phyloP scores from a whole-genome alignment of 441 rosid genomes.

The Gossypium schwendimanii region DNA sequence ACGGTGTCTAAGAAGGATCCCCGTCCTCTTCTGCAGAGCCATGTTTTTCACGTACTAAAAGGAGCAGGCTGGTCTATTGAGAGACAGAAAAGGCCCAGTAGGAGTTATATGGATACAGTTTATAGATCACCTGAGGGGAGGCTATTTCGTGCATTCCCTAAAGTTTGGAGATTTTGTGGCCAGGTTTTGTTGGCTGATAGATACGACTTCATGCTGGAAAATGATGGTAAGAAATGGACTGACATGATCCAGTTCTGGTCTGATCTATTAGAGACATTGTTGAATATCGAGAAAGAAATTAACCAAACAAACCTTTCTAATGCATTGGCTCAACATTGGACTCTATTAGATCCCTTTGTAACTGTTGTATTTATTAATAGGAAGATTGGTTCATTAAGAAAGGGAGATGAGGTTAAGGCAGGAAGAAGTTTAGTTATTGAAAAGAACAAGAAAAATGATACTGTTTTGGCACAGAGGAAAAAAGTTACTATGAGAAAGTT shows the following conservation, averaged over 20 bases:
- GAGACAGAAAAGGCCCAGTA: slow-evolving; percentile 51
- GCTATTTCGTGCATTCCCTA: slow-evolving; percentile 60
- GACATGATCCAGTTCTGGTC: slow-evolving; percentile 62
- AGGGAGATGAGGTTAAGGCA: slow-evolving; percentile 63
- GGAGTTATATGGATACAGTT: slow-evolving; percentile 43
- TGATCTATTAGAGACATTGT: slow-evolving; percentile 50
- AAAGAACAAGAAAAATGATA: slow-evolving; percentile 23
- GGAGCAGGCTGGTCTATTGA: slow-evolving; percentile 62
- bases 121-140: slow-evolving; percentile 65
- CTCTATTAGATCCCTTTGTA: slow-evolving; percentile 81
- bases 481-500: slow-evolving; percentile 15
- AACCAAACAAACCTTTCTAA: slow-evolving; percentile 32
- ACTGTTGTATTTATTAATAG: slow-evolving; percentile 58
- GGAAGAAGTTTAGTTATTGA: slow-evolving; percentile 32
- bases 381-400: slow-evolving; percentile 72
- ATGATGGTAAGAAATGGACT: slow-evolving; percentile 54
- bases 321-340: slow-evolving; percentile 60
- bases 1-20: slow-evolving; percentile 52
- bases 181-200: slow-evolving; percentile 37
- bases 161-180: slow-evolving; percentile 72
- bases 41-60: slow-evolving; percentile 40
- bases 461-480: slow-evolving; percentile 23
- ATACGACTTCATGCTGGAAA: slow-evolving; percentile 34
- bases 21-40: slow-evolving; percentile 62
- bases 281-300: slow-evolving; percentile 48